phyloP scores from a whole-genome alignment of 2,329 filamentous ascomycete species.

The Blastomyces emzantsi region DNA sequence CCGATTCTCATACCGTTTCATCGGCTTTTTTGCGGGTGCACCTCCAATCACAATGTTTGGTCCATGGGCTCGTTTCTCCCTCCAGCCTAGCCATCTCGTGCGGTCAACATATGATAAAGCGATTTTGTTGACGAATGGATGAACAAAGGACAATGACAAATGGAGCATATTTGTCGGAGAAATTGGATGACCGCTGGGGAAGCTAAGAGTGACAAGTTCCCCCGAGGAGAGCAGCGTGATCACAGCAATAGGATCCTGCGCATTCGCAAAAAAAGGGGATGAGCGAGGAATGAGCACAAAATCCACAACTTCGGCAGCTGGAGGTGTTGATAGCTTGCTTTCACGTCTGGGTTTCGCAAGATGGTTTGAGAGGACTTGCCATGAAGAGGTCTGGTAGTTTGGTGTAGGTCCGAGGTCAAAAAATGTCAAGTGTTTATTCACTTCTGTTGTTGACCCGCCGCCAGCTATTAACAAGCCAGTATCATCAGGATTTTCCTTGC shows the following conservation, averaged over 20 bases:
- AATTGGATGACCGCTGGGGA: conserved; percentile 85
- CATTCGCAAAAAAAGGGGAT: conserved; percentile 78
- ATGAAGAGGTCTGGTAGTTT: conserved; percentile 82
- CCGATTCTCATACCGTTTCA: conserved; percentile 70
- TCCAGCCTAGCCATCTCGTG: conserved; percentile 78
- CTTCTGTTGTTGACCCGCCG: conserved; percentile 58
- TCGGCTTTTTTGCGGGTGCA: conserved; percentile 57
- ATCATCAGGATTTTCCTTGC: conserved; percentile 87
- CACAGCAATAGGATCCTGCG: conserved; percentile 82
- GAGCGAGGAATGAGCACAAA: conserved; percentile 74
- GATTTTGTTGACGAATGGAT: conserved; percentile 73
- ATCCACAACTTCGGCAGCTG: conserved; percentile 65
- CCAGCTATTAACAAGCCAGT: conserved; percentile 82
- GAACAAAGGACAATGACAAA: conserved; percentile 75
- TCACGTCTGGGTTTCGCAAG: conserved; percentile 67
- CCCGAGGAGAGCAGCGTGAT: conserved; percentile 74
- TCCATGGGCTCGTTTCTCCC: conserved; percentile 71
- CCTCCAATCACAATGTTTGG: conserved; percentile 73
- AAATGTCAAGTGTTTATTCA: conserved; percentile 72
- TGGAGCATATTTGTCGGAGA: conserved; percentile 89
- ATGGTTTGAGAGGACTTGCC: conserved; percentile 71
- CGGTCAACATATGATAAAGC: conserved; percentile 67
- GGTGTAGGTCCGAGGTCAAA: conserved; percentile 84
- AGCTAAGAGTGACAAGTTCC: conserved; percentile 80
- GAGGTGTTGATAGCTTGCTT: conserved; percentile 63